Evolutionary conservation across 2,329 filamentous ascomycete species (phyloP).

Genomic region (Berkeleyomyces rouxiae): DNA sequence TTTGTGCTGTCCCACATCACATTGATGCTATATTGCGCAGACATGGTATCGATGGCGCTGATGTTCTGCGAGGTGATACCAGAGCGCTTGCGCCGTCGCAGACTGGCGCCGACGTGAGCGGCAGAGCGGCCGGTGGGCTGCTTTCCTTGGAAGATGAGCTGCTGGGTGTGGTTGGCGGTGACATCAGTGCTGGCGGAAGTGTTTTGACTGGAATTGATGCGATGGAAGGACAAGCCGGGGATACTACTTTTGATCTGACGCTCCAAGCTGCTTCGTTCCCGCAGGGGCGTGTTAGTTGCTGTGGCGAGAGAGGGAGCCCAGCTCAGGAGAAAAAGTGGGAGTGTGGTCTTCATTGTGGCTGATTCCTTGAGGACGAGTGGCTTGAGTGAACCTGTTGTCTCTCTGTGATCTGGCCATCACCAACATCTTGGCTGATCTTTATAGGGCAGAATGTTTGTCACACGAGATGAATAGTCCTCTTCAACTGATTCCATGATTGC

Average conservation of each 20-base stretch:
- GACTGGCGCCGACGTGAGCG: conserved; percentile 19
- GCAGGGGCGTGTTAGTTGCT: not conserved
- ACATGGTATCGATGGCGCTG: conserved; percentile 23
- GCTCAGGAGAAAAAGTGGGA: not conserved
- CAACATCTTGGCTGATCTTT: not conserved
- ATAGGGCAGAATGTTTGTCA: not conserved
- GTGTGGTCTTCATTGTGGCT: not conserved
- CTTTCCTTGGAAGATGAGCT: conserved; percentile 20
- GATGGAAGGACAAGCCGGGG: conserved; percentile 25
- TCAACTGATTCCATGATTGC: not conserved
- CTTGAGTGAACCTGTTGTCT: not conserved
- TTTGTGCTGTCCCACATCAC: conserved; percentile 25
- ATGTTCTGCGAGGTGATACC: conserved; percentile 22
- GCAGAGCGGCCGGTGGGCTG: conserved; percentile 17
- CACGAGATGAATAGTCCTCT: not conserved
- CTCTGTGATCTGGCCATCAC: not conserved
- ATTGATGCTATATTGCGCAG: conserved; percentile 27
- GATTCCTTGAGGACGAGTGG: not conserved
- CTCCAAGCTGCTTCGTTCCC: not conserved
- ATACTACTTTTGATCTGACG: conserved; percentile 20
- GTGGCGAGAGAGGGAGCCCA: not conserved
- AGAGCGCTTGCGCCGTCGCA: not conserved
- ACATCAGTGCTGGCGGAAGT: conserved; percentile 16
- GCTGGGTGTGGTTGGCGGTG: conserved; percentile 20
- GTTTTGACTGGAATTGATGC: conserved; percentile 18